Conservation (phyloP, 1,284 basidiomycete genomes). For the Ustilago loliicola region DNA sequence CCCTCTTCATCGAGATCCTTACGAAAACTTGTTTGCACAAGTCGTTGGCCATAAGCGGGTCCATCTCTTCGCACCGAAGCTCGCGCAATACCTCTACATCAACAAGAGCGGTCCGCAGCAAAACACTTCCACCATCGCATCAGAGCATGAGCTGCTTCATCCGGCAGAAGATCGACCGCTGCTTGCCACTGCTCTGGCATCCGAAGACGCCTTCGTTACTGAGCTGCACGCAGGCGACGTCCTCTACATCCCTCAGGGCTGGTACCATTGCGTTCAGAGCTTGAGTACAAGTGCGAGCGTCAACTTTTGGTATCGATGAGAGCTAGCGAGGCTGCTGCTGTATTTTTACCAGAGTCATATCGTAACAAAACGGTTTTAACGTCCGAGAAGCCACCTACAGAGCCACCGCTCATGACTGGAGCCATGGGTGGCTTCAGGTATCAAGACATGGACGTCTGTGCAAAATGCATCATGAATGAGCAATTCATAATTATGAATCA, state of each 20-base stretch:
- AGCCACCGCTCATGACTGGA: too few relatives aligned
- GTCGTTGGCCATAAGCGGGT: conserved; percentile 54
- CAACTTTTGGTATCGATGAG: conserved; percentile 54
- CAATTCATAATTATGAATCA: too few relatives aligned
- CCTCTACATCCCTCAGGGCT: conserved; percentile 53
- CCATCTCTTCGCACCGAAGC: conserved; percentile 46
- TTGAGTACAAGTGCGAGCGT: conserved; percentile 51
- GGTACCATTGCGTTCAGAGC: conserved; percentile 57
- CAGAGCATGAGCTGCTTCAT: conserved; percentile 41
- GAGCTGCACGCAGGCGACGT: conserved; percentile 50
- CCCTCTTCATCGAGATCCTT: conserved; percentile 55
- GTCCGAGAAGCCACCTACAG: too few relatives aligned
- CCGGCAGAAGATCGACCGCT: conserved; percentile 22
- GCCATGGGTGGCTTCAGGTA: too few relatives aligned
- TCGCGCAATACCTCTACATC: conserved; percentile 40
- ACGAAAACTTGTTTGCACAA: conserved; percentile 57
- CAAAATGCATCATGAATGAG: too few relatives aligned
- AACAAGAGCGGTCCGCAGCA: conserved; percentile 33
- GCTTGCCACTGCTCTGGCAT: conserved; percentile 33
- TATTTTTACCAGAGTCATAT: too few relatives aligned
- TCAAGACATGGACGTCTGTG: too few relatives aligned
- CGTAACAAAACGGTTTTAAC: too few relatives aligned
- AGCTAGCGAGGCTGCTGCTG: not conserved
- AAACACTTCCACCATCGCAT: conserved; percentile 49
- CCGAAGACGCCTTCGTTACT: conserved; percentile 19